A percentile compares a stretch with the other conserved stretches of the same genome.
Conservation (phyloP, 225 moss, liverwort and hornwort species). For the Marchantia polymorpha region DNA sequence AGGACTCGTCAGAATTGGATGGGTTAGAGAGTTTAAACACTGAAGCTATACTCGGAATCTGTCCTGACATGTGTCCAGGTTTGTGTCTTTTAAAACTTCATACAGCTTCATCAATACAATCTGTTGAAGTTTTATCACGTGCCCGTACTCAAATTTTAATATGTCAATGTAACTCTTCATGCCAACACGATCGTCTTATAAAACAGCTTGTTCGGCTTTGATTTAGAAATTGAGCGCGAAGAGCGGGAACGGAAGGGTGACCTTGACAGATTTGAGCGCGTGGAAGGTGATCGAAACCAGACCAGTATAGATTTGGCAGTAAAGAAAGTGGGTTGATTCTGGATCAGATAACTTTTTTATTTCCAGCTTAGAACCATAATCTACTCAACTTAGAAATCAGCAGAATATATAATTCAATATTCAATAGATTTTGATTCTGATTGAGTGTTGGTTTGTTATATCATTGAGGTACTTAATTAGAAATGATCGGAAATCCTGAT, state of each 20-base stretch:
- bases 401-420: no score
- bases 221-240: conserved; percentile 74
- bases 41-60: conserved; percentile 85
- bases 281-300: conserved; percentile 85
- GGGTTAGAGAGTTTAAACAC: conserved; percentile 46
- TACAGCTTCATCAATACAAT: no score
- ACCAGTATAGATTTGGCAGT: conserved; percentile 80
- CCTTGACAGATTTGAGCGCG: conserved; percentile 91
- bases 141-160: neutral
- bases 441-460: no score
- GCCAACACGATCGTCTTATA: neutral
- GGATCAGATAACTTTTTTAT: neutral
- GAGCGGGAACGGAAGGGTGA: conserved; percentile 98
- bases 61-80: conserved; percentile 97
- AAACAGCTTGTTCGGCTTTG: neutral
- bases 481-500: neutral
- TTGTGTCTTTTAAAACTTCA: conserved; percentile 1
- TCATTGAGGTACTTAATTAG: no score
- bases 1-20: conserved; percentile 61
- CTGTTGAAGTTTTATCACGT: no score
- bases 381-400: no score
- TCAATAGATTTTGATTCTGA: no score
- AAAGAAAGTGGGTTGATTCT: conserved; percentile 54
- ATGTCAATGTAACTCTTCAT: neutral
- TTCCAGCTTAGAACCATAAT: neutral